These are phyloP conservation scores for Paecilomyces formosus DNA, from an alignment of 2,329 filamentous ascomycete species.

Conservation along the genomic window DNA sequence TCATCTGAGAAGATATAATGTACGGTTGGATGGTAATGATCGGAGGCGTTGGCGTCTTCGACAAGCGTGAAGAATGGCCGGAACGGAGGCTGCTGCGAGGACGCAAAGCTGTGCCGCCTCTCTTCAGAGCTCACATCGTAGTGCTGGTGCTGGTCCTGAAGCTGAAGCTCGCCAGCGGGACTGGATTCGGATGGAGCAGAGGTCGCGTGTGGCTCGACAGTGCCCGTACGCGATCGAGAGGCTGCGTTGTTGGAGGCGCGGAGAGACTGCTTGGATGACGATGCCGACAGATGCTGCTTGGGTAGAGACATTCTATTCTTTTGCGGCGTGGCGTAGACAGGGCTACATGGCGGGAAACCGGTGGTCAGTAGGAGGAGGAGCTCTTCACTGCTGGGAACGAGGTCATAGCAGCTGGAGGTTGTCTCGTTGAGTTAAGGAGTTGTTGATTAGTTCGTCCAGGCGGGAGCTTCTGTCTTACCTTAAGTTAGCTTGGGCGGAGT, in stretches of 20 bases:
- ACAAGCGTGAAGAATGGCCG: constrained; percentile 80
- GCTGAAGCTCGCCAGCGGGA: constrained; percentile 4
- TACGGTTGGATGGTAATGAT: constrained; percentile 75
- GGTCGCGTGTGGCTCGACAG: constrained; percentile 8
- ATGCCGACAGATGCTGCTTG: constrained; percentile 20
- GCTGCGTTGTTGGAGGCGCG: constrained; percentile 7
- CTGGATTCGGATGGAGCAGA: not conserved
- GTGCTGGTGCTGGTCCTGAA: constrained; percentile 6
- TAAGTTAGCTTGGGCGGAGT: not conserved
- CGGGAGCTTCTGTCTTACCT: not conserved
- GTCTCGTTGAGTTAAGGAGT: not conserved
- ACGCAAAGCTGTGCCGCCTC: constrained; percentile 9
- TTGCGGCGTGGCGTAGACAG: constrained; percentile 4
- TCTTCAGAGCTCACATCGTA: constrained; percentile 6
- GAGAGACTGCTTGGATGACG: constrained; percentile 20
- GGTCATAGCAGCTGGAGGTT: not conserved
- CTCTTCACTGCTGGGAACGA: not conserved
- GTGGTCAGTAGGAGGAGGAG: not conserved
- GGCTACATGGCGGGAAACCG: constrained; percentile 19
- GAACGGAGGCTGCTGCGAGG: constrained; percentile 46
- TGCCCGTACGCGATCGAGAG: constrained; percentile 11
- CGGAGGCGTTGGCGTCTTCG: constrained; percentile 63
- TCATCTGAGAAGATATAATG: constrained; percentile 95
- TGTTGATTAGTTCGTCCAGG: not conserved
- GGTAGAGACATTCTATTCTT: constrained; percentile 26